Evolutionary conservation across 495 filamentous ascomycete genomes (phyloP), one percentile per base, ranked within the genome.

Genomic region (Penicillium coprophilum): DNA sequence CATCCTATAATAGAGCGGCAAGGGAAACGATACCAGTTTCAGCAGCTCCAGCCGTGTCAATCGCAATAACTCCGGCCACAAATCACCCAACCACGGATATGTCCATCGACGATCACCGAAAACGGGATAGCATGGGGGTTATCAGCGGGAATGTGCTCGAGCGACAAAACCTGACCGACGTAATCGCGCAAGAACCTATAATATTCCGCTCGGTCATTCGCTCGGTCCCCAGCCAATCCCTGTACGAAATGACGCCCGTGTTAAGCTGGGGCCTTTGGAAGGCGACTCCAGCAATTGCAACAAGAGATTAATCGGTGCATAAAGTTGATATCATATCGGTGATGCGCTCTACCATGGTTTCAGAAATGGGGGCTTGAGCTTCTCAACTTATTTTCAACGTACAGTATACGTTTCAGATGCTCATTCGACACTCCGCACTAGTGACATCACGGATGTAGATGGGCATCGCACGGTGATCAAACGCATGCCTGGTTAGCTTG

Each of bases 361-460:
- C n/a, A 8, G 4, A 17, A 38, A 38, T 38, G 34, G 15, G 34
- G n/a, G 30, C n/a, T 51, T 9, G 21, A 19, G 34, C 32, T 20
- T 51, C 36, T n/a, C 20, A 41, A n/a, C 28, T 9, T 47, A 30
- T n/a, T 10, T 30, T 8, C 1, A 47, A 30, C 13, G 9, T 50
- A 13, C 47, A 34, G 8, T 39, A 12, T 17, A 44, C 17, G 27
- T 20, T 53, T 19, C 40, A 34, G 40, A 45, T 43, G 24, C 4
- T 43, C 17, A n/a, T 44, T 44, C 6, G 28, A 45, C 28, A 9
- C 21, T 24, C 13, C 2, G 10, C 4, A 17, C 6, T 17, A 1
- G 52, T 54, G 52, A 54, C 43, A 46, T 54, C 52, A 52, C 50
- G 13, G 1, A 28, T 32, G 40, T 28, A 46, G 20, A 44, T 4